Evolutionary conservation across 2,329 filamentous ascomycete genomes (phyloP).

Genomic region (Fusarium clavum): DNA sequence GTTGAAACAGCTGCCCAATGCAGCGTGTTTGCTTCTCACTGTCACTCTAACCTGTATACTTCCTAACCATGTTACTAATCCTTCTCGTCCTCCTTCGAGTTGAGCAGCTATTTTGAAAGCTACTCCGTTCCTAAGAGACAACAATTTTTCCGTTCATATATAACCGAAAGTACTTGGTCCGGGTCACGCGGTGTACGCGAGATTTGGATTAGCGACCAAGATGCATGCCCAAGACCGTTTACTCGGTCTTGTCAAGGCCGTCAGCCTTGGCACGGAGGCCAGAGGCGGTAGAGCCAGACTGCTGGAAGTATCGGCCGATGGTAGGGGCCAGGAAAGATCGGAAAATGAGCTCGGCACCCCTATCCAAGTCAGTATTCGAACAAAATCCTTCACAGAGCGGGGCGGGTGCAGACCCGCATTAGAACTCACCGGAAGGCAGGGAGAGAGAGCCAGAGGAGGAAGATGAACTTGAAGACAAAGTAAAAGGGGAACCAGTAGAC

Average conservation of each 20-base stretch:
- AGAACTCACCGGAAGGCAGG: slow-evolving; percentile 86
- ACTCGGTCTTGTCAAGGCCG: slow-evolving; percentile 76
- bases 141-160: slow-evolving; percentile 33
- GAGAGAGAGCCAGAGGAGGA: slow-evolving; percentile 97
- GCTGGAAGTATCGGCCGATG: slow-evolving; percentile 90
- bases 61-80: slow-evolving; percentile 9
- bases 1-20: slow-evolving; percentile 17
- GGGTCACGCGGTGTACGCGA: slow-evolving; percentile 34
- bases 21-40: slow-evolving; percentile 7
- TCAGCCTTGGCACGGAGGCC: slow-evolving; percentile 92
- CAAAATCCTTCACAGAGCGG: slow-evolving; percentile 13
- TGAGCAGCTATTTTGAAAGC: slow-evolving; percentile 20
- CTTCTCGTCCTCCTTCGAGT: slow-evolving; percentile 29
- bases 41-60: slow-evolving; percentile 13
- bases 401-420: slow-evolving; percentile 11
- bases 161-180: slow-evolving; percentile 41
- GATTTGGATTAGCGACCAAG: slow-evolving; percentile 47
- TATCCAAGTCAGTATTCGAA: slow-evolving; percentile 54
- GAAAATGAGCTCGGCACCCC: slow-evolving; percentile 96
- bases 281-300: slow-evolving; percentile 78
- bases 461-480: slow-evolving; percentile 99
- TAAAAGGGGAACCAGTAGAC: slow-evolving; percentile 99
- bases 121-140: slow-evolving; percentile 24
- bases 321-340: slow-evolving; percentile 93
- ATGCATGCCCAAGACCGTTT: slow-evolving; percentile 49